A percentile compares a stretch with the other conserved stretches of the same genome.
phyloP scores from a whole-genome alignment of 305 asterid genomes.

The Caryopteris hybrid region DNA sequence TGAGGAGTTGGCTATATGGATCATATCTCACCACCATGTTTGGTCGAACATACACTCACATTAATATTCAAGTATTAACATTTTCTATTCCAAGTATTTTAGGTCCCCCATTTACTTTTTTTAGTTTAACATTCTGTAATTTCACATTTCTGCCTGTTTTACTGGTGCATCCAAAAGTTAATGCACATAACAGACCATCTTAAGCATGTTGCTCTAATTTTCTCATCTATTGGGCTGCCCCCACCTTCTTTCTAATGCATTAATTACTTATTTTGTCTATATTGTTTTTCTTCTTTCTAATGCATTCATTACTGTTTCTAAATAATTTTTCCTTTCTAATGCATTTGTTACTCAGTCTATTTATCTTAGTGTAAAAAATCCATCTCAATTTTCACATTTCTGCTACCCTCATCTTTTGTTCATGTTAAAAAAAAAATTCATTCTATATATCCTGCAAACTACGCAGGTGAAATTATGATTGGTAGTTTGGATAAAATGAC shows the following conservation, averaged over 20 bases:
- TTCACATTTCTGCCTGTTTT: too few species aligned
- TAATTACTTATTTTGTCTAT: too few species aligned
- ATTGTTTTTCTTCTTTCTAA: too few species aligned
- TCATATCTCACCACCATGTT: too few species aligned
- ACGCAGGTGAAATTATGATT: neutral
- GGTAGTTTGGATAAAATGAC: neutral
- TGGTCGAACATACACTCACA: neutral
- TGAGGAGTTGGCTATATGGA: too few species aligned
- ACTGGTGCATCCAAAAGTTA: neutral
- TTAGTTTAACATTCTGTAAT: too few species aligned
- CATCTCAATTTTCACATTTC: neutral
- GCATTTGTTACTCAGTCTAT: neutral
- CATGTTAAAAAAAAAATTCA: neutral
- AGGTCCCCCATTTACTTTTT: neutral
- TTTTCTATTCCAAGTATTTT: too few species aligned
- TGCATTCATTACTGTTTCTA: too few species aligned
- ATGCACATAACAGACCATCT: neutral
- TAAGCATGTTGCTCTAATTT: neutral
- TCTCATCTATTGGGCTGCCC: neutral
- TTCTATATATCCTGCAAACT: neutral
- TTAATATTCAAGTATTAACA: too few species aligned
- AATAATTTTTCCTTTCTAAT: neutral
- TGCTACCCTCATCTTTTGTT: neutral
- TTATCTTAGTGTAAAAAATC: too few species aligned
- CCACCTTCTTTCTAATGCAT: neutral